phyloP scores from a whole-genome alignment of 305 asterid species.

The Plantago rigida region DNA sequence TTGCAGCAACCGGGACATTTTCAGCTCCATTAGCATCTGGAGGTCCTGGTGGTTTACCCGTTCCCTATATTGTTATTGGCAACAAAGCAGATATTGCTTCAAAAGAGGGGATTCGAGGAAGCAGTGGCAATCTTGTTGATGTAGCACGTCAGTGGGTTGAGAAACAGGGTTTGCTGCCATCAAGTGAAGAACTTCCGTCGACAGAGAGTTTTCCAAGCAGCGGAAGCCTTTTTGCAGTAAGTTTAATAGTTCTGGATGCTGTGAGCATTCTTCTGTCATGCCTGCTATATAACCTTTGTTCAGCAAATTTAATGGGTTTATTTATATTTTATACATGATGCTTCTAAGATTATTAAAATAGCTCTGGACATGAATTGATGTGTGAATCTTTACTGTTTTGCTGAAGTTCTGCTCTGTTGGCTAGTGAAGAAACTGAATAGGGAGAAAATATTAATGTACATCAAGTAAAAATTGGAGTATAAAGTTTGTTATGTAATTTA shows the following conservation, averaged over 20 bases:
- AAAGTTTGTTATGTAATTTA: constrained; percentile 5
- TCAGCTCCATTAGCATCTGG: constrained; percentile 87
- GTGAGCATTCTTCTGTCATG: neutral
- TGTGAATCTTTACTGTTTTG: neutral
- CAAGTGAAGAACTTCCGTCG: constrained; percentile 80
- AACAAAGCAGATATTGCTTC: constrained; percentile 80
- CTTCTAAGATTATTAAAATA: neutral
- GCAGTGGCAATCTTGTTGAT: constrained; percentile 98
- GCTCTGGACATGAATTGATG: neutral
- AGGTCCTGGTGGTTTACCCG: constrained; percentile 95
- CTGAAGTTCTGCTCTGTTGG: neutral
- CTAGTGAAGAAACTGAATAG: neutral
- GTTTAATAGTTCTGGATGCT: constrained; percentile 16
- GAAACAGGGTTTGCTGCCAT: constrained; percentile 86
- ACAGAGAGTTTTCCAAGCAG: constrained; percentile 77
- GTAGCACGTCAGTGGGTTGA: constrained; percentile 97
- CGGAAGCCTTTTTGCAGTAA: constrained; percentile 65
- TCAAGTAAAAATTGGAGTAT: neutral
- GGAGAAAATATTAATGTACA: neutral
- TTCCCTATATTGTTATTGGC: constrained; percentile 79
- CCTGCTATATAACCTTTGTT: neutral
- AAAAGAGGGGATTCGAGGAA: constrained; percentile 63
- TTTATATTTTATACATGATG: neutral
- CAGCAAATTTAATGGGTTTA: neutral
- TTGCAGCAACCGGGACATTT: constrained; percentile 74